These are phyloP conservation scores for Nemania bipapillata DNA, from an alignment of 2,329 filamentous ascomycete genomes.

Conservation along the genomic window DNA sequence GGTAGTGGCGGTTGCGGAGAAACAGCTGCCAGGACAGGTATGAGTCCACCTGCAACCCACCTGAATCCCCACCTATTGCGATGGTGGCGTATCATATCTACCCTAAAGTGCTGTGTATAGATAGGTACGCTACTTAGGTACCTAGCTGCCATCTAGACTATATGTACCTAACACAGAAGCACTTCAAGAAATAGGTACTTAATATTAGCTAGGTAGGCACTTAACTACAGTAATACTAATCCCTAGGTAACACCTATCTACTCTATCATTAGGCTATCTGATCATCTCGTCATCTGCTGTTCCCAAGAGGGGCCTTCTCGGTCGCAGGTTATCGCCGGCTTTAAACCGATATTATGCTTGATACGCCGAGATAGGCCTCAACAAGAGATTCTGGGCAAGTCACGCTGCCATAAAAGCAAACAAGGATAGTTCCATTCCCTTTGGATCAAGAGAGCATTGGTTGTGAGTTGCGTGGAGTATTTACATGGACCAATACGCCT, in stretches of 20 bases:
- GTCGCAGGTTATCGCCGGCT: conserved; percentile 27
- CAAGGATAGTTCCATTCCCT: conserved; percentile 3
- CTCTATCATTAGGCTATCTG: no score
- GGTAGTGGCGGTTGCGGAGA: conserved; percentile 33
- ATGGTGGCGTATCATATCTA: conserved; percentile 20
- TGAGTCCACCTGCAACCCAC: conserved; percentile 15
- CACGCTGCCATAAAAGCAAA: conserved; percentile 6
- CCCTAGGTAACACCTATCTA: no score
- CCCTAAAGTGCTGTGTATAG: conserved; percentile 5
- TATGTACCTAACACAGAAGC: background rate
- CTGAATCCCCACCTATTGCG: conserved; percentile 16
- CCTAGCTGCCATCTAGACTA: background rate
- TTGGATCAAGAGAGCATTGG: background rate
- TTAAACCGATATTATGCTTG: background rate
- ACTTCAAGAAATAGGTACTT: background rate
- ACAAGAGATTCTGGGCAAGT: conserved; percentile 10
- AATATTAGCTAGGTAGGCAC: no score
- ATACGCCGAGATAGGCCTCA: conserved; percentile 1
- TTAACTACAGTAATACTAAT: no score
- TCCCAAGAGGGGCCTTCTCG: background rate
- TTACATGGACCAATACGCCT: background rate
- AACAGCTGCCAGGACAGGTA: conserved; percentile 13
- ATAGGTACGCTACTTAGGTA: background rate
- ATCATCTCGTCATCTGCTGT: conserved; percentile 1
- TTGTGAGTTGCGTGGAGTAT: background rate